Evolutionary conservation across 73 alveolate species (phyloP).

Genomic region (Symbiodinium pilosum): DNA sequence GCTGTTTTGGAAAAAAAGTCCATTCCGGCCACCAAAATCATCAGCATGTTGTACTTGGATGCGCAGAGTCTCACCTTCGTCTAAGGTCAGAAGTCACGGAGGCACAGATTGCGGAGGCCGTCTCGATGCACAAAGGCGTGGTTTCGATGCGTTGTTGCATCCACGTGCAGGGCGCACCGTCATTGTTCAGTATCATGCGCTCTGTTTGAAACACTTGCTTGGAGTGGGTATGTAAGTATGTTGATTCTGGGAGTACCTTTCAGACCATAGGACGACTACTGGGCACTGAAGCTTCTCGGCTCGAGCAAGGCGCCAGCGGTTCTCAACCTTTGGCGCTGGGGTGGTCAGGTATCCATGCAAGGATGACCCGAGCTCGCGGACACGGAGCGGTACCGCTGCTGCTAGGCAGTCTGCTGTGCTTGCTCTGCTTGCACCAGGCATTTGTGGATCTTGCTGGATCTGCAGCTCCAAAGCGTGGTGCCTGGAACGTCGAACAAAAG

Average conservation of each 20-base stretch:
- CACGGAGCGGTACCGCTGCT: background rate
- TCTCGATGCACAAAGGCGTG: slow-evolving; percentile 82
- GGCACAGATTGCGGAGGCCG: slow-evolving; percentile 73
- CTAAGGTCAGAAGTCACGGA: slow-evolving; percentile 77
- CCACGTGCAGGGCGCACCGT: too few species aligned
- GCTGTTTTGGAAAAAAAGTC: background rate
- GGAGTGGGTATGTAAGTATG: background rate
- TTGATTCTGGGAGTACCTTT: too few species aligned
- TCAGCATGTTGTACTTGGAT: too few species aligned
- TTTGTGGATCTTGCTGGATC: background rate
- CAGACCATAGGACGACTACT: too few species aligned
- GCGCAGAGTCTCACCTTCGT: background rate
- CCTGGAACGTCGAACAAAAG: background rate
- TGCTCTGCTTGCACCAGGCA: background rate
- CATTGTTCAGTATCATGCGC: too few species aligned
- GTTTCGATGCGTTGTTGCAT: background rate
- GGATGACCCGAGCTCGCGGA: background rate
- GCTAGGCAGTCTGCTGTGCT: background rate
- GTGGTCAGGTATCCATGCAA: background rate
- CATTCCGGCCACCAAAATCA: background rate
- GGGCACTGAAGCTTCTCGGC: too few species aligned
- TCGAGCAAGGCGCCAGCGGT: too few species aligned
- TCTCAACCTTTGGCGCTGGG: too few species aligned
- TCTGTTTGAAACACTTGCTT: background rate
- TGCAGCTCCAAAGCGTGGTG: background rate